A percentile compares a stretch with the other conserved stretches of the same genome.
Evolutionary conservation across 1,139 yeast genomes (phyloP).

Genomic region (Debaryomyces subglobosus): DNA sequence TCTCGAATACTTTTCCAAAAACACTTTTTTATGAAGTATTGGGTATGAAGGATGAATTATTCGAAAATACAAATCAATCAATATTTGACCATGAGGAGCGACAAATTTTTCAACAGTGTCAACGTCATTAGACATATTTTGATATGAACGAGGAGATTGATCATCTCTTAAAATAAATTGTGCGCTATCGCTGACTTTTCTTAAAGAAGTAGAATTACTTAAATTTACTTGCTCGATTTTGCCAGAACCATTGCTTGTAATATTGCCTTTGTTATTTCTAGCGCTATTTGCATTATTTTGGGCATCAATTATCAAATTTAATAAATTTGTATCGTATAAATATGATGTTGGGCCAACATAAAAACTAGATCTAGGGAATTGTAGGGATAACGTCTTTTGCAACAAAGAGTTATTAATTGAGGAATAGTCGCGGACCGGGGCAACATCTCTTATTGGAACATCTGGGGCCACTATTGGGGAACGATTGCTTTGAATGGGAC

Average conservation of each 20-base stretch:
- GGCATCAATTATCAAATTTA: slow-evolving; percentile 55
- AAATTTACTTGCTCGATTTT: slow-evolving; percentile 69
- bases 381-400: slow-evolving; percentile 52
- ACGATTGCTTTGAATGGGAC: not conserved
- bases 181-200: slow-evolving; percentile 67
- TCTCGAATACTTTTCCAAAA: slow-evolving; percentile 72
- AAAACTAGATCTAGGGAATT: slow-evolving; percentile 76
- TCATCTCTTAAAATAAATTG: slow-evolving; percentile 75
- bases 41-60: slow-evolving; percentile 83
- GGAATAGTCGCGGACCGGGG: slow-evolving; percentile 60
- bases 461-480: slow-evolving; percentile 45
- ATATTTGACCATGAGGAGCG: slow-evolving; percentile 75
- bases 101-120: slow-evolving; percentile 73
- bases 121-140: slow-evolving; percentile 65
- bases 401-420: slow-evolving; percentile 50
- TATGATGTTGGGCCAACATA: slow-evolving; percentile 75
- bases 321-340: slow-evolving; percentile 59
- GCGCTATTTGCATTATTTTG: slow-evolving; percentile 25
- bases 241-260: slow-evolving; percentile 14
- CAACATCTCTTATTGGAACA: slow-evolving; percentile 55
- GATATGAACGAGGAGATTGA: slow-evolving; percentile 64
- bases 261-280: slow-evolving; percentile 14
- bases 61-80: slow-evolving; percentile 71
- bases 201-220: slow-evolving; percentile 56
- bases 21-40: slow-evolving; percentile 73